A percentile compares a stretch with the other conserved stretches of the same genome.
phyloP scores from a whole-genome alignment of 345 rosid species.

The Rhizophora mangle region DNA sequence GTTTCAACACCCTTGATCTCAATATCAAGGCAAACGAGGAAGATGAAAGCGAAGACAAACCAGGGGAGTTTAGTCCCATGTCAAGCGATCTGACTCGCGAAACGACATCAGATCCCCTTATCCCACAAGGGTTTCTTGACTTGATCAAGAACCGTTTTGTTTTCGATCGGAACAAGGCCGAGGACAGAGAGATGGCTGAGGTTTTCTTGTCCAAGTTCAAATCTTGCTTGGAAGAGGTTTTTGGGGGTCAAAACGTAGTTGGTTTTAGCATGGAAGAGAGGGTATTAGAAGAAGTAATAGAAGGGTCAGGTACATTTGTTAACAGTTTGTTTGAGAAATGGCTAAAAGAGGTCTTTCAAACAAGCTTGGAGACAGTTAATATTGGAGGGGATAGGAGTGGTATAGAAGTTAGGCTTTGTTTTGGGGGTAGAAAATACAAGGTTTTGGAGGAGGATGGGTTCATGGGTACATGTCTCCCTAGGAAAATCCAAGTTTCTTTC shows the following conservation, averaged over 20 bases:
- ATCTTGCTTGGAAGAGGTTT: conserved; percentile 38
- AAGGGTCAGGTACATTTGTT: conserved; percentile 31
- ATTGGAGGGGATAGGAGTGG: conserved; percentile 38
- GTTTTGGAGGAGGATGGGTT: conserved; percentile 40
- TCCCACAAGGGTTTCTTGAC: conserved; percentile 40
- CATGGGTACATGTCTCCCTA: conserved; percentile 53
- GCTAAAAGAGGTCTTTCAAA: conserved; percentile 65
- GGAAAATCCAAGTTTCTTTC: conserved; percentile 43
- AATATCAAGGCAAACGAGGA: conserved; percentile 53
- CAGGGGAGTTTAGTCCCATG: conserved; percentile 55
- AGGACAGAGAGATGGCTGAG: conserved; percentile 35
- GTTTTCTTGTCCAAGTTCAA: conserved; percentile 40
- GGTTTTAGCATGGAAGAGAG: conserved; percentile 51
- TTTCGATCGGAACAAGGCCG: conserved; percentile 38
- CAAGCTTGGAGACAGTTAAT: conserved; percentile 41
- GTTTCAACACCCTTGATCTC: conserved; percentile 62
- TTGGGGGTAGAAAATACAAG: conserved; percentile 30
- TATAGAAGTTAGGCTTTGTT: conserved; percentile 43
- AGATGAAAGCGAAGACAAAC: conserved; percentile 30
- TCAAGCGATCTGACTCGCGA: conserved; percentile 69
- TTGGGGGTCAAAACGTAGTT: conserved; percentile 37
- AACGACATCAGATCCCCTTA: conserved; percentile 26
- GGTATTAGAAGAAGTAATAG: conserved; percentile 46
- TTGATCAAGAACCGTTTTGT: conserved; percentile 49
- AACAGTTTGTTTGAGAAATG: conserved; percentile 63